These are phyloP conservation scores for Sclerospora graminicola DNA, from an alignment of 352 stramenopile species.

Conservation along the genomic window DNA sequence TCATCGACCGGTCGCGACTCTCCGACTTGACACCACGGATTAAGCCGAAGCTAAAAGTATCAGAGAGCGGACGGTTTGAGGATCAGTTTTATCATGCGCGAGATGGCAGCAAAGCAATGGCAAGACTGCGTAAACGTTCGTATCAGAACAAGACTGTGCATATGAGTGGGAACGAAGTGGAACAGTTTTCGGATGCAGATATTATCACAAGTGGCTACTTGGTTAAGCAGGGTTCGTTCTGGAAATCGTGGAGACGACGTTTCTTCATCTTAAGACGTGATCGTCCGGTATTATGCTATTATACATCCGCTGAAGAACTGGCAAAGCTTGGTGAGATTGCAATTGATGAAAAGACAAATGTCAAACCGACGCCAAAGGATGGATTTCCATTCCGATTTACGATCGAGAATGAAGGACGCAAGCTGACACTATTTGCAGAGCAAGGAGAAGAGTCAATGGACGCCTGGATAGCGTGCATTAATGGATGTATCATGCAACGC, in stretches of 20 bases:
- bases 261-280: slow-evolving; percentile 81
- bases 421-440: slow-evolving; percentile 63
- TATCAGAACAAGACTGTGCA: slow-evolving; percentile 66
- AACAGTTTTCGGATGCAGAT: slow-evolving; percentile 81
- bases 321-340: slow-evolving; percentile 73
- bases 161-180: slow-evolving; percentile 65
- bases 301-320: slow-evolving; percentile 62
- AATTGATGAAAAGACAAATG: slow-evolving; percentile 51
- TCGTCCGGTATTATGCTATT: slow-evolving; percentile 67
- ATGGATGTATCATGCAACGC: slow-evolving; percentile 34
- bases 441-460: slow-evolving; percentile 42
- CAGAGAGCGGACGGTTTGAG: slow-evolving; percentile 72
- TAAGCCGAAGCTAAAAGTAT: slow-evolving; percentile 68
- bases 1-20: slow-evolving; percentile 12
- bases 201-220: slow-evolving; percentile 74
- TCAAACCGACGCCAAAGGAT: slow-evolving; percentile 36
- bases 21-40: slow-evolving; percentile 18
- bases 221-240: slow-evolving; percentile 83
- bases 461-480: slow-evolving; percentile 56
- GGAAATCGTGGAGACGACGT: slow-evolving; percentile 73
- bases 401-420: slow-evolving; percentile 53
- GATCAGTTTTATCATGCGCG: slow-evolving; percentile 83
- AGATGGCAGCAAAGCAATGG: slow-evolving; percentile 69
- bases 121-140: slow-evolving; percentile 63
- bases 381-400: slow-evolving; percentile 57